phyloP scores from a whole-genome alignment of 306 rosid species.

The Lathyrus sativus region DNA sequence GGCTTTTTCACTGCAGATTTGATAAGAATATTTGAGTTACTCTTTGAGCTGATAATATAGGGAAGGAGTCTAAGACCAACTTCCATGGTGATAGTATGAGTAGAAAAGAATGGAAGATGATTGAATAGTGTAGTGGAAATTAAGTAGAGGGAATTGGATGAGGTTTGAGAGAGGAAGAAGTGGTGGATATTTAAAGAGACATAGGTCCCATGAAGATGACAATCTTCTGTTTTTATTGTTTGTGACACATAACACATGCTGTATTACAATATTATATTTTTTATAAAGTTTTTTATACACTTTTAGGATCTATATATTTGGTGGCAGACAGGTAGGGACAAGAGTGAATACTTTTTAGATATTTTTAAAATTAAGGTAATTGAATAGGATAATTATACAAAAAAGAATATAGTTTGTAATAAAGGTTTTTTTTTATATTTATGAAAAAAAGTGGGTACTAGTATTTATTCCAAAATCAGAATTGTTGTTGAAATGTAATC shows the following conservation, averaged over 20 bases:
- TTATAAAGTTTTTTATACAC: neutral
- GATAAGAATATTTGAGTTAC: slow-evolving; percentile 40
- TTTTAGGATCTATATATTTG: no score
- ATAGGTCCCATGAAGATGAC: slow-evolving; percentile 2
- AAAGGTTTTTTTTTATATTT: no score
- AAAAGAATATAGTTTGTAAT: no score
- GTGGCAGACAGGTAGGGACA: neutral
- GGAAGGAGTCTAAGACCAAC: slow-evolving; percentile 50
- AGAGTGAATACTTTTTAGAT: neutral
- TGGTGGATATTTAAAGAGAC: slow-evolving; percentile 39
- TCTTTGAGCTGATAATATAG: slow-evolving; percentile 38
- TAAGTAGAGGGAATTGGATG: slow-evolving; percentile 26
- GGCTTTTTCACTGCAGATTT: slow-evolving; percentile 42
- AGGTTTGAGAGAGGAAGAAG: slow-evolving; percentile 11
- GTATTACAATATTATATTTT: neutral
- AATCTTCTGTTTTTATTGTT: slow-evolving; percentile 19
- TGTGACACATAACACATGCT: slow-evolving; percentile 37
- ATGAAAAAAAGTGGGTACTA: no score
- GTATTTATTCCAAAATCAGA: no score
- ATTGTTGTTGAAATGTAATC: no score
- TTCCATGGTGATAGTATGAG: slow-evolving; percentile 22
- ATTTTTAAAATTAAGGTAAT: neutral
- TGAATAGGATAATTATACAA: no score
- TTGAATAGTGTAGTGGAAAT: neutral
- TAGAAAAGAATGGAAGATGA: neutral